Evolutionary conservation across 2,329 filamentous ascomycete genomes (phyloP), one percentile per base, ranked within the genome.

Genomic region (Exophiala sp.): DNA sequence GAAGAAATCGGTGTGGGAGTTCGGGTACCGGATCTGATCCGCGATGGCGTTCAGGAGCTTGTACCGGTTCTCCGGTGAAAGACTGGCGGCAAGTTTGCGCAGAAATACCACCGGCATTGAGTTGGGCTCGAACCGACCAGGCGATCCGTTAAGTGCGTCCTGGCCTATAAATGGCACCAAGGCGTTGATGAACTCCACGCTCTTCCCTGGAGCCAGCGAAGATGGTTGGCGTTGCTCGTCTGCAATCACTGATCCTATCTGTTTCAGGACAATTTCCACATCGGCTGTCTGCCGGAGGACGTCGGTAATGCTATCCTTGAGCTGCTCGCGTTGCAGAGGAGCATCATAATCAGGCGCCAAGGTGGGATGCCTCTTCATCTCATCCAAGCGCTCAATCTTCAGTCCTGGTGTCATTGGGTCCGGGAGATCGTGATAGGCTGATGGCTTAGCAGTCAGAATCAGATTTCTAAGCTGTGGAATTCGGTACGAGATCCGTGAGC

Each of bases 1-100:
- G 71, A 95, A 98, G 71, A 93, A 98, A 63, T 90, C 85, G 10
- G 93, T 98, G 63, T 94, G 83, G 42, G 83, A 82, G 64, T 89
- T 95, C 9, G 90, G 88, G 66, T 85, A 95, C 53, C 93, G 86
- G 42, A 98, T 79, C 69, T 97, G 90, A 67, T 97, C 95, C 50
- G 88, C 79, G 64, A 98, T 88, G 58, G 86, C 87, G 60, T 79
- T 82, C 50, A 97, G 70, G 51, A 98, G 74, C 65, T 88, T 86
- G 71, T 95, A 95, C 46, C 90, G 83, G 18, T 83, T 82, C 67
- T 94, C 88, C 0, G 86, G 79, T 32, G 79, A 75, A 32, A 94
- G 74, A 54, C 86, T 85, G 60, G 85, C 83, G 8, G 87, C 79
- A 23, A 98, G 76, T 60, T 86, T 82, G 52, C 85, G 85, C 52